Conservation (phyloP, 1,284 basidiomycete species). For the Apiotrichum sp. region DNA sequence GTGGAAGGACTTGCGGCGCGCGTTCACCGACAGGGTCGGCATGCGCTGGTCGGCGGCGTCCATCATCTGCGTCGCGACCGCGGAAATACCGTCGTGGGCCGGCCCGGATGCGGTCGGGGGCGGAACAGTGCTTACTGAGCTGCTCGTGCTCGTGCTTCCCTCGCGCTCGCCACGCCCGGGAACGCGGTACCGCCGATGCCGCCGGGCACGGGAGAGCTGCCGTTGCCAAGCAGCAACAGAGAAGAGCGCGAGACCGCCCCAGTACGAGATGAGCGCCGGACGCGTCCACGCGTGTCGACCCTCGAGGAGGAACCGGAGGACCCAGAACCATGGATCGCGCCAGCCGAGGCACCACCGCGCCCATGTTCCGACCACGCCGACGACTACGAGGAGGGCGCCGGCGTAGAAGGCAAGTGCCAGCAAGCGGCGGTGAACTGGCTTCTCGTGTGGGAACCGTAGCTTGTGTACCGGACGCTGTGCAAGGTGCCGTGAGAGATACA, state of each 20-base stretch:
- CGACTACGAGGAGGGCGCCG: conserved; percentile 69
- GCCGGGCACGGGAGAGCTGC: conserved; percentile 68
- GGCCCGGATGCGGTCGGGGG: too few species aligned
- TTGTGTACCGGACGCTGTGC: conserved; percentile 86
- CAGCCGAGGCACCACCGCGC: conserved; percentile 78
- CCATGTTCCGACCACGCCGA: conserved; percentile 87
- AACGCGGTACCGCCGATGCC: conserved; percentile 49
- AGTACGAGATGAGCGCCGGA: conserved; percentile 72
- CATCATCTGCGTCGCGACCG: conserved; percentile 66
- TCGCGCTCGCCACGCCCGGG: conserved; percentile 3
- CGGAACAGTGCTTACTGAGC: background rate
- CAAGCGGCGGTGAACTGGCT: conserved; percentile 71
- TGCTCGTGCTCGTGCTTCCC: background rate
- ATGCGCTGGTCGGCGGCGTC: conserved; percentile 81
- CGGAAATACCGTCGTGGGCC: background rate
- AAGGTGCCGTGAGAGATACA: conserved; percentile 86
- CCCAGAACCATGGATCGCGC: conserved; percentile 87
- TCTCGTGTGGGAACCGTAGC: conserved; percentile 80
- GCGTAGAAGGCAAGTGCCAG: conserved; percentile 82
- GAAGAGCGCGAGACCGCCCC: conserved; percentile 69
- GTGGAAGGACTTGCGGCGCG: conserved; percentile 97
- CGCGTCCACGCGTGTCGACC: conserved; percentile 78
- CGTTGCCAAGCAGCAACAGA: conserved; percentile 91
- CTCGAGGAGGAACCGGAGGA: conserved; percentile 64
- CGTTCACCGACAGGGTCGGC: conserved; percentile 85